A percentile compares a stretch with the other conserved stretches of the same genome.
Conservation (phyloP, 1,139 yeast genomes). For the Geotrichum citri-aurantii region DNA sequence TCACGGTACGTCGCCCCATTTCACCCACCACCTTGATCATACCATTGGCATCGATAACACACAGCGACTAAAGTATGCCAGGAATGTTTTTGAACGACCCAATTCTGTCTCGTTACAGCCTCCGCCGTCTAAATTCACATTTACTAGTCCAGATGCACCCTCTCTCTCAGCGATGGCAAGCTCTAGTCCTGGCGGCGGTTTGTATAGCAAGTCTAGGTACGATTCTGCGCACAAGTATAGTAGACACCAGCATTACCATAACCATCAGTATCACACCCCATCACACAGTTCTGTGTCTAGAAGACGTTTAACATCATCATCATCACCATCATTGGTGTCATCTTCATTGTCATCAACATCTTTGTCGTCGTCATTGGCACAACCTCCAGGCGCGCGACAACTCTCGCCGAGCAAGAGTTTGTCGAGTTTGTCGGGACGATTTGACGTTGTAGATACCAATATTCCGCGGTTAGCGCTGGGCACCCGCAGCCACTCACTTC, state of each 20-base stretch:
- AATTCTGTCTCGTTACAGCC: not conserved
- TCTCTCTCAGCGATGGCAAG: not conserved
- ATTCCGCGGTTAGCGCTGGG: not conserved
- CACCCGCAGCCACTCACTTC: not conserved
- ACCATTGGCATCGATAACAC: not conserved
- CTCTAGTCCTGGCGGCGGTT: not conserved
- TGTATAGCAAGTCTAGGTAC: not conserved
- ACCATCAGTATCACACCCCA: not conserved
- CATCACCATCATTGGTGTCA: too few relatives aligned
- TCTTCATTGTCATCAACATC: not conserved
- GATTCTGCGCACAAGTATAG: not conserved
- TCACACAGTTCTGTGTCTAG: not conserved
- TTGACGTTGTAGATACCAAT: not conserved
- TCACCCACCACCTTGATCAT: not conserved
- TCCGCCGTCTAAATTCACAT: not conserved
- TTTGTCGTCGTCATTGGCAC: not conserved
- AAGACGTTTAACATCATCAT: not conserved
- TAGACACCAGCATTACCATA: not conserved
- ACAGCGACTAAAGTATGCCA: not conserved
- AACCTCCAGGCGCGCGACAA: not conserved
- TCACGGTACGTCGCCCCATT: not conserved
- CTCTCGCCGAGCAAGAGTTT: conserved; percentile 7
- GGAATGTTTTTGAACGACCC: not conserved
- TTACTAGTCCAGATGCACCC: not conserved
- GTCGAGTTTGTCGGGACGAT: not conserved